Evolutionary conservation across 208 protist genomes (phyloP).

Genomic region (Trypanosoma boissoni): DNA sequence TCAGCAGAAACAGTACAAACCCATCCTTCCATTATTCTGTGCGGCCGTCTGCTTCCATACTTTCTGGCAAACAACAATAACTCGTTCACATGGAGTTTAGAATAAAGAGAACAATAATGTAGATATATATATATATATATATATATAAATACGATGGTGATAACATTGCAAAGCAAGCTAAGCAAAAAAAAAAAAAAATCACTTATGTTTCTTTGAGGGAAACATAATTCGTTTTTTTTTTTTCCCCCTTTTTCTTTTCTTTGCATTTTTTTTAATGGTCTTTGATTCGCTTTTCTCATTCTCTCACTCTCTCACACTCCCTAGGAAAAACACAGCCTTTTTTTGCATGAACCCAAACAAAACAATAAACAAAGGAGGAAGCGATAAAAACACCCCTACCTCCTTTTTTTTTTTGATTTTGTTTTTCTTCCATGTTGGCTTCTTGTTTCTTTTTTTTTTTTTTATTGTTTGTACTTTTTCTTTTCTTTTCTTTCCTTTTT

Average conservation of each 20-base stretch:
- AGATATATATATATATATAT: too few species aligned
- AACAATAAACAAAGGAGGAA: neutral
- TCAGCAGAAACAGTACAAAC: neutral
- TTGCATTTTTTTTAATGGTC: neutral
- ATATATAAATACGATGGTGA: constrained; percentile 3
- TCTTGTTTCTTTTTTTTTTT: neutral
- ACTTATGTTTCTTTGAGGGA: too few species aligned
- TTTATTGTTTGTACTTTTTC: neutral
- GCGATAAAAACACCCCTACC: neutral
- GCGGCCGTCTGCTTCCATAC: neutral
- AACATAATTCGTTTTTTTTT: neutral
- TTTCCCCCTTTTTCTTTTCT: neutral
- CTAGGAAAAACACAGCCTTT: neutral
- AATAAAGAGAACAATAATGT: too few species aligned
- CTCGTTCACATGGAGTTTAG: too few species aligned
- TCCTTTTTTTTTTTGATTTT: neutral
- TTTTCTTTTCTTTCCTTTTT: neutral
- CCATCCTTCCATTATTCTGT: neutral
- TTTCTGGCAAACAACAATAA: too few species aligned
- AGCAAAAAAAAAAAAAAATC: too few species aligned
- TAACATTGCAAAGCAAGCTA: too few species aligned
- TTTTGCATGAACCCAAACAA: neutral
- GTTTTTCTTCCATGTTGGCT: neutral
- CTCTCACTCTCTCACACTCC: too few species aligned
- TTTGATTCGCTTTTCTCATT: neutral